Evolutionary conservation across 225 moss, liverwort and hornwort genomes (phyloP).

Genomic region (Thuidium tamariscinum): DNA sequence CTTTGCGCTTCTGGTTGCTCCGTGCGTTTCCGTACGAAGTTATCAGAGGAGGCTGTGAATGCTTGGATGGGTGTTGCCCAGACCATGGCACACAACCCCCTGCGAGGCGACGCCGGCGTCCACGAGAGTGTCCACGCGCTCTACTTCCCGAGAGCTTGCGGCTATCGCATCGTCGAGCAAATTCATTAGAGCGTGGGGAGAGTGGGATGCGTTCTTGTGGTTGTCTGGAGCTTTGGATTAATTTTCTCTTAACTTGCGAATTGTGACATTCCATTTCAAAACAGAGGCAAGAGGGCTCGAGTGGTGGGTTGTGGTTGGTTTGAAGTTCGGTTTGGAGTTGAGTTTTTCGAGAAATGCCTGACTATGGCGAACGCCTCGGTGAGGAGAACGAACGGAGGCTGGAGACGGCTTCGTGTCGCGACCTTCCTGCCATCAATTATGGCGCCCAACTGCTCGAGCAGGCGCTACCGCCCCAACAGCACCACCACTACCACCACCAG

Average conservation of each 20-base stretch:
- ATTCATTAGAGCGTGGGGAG: background rate
- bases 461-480: background rate
- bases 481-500: background rate
- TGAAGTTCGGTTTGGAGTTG: too few relatives aligned
- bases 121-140: slow-evolving; percentile 8
- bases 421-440: background rate
- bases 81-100: background rate
- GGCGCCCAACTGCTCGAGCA: background rate
- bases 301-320: background rate
- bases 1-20: background rate
- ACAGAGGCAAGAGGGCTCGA: background rate
- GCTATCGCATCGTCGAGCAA: background rate
- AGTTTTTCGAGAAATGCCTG: background rate
- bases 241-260: too few relatives aligned
- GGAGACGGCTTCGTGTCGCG: background rate
- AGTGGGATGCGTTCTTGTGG: background rate
- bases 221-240: background rate
- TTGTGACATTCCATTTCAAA: background rate
- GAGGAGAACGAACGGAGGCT: background rate
- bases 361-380: background rate
- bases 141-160: background rate
- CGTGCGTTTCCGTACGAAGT: too few relatives aligned
- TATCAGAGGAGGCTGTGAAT: background rate
- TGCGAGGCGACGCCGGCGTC: background rate
- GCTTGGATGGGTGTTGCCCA: background rate